A percentile compares a stretch with the other conserved stretches of the same genome.
Evolutionary conservation across 345 rosid genomes (phyloP).

Genomic region (Eucalyptus globulus): DNA sequence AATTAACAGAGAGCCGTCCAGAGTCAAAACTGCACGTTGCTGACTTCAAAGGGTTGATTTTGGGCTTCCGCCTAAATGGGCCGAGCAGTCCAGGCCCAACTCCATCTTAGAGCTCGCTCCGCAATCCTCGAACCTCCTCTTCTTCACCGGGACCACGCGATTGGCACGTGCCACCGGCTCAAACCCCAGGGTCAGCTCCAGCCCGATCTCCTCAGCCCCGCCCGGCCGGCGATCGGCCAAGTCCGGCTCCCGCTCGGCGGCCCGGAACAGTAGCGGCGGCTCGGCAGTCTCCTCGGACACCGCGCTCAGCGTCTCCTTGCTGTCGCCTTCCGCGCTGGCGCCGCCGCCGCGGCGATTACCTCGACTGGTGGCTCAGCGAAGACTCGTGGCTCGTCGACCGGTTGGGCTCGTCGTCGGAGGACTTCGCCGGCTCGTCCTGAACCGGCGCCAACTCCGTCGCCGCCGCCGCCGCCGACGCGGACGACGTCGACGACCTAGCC

Average conservation of each 20-base stretch:
- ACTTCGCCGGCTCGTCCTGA: not conserved
- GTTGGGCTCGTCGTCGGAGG: constrained; percentile 12
- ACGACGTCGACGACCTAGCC: not conserved
- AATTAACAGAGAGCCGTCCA: not conserved
- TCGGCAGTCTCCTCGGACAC: constrained; percentile 53
- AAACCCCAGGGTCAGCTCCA: constrained; percentile 59
- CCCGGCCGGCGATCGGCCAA: not conserved
- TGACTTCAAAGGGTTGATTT: not conserved
- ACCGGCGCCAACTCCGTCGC: not conserved
- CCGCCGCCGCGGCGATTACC: constrained; percentile 30
- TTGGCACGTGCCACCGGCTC: constrained; percentile 37
- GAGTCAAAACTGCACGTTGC: not conserved
- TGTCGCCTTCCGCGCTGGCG: constrained; percentile 47
- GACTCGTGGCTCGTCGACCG: constrained; percentile 79
- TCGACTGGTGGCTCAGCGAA: constrained; percentile 82
- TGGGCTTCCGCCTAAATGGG: not conserved
- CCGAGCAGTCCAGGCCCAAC: constrained; percentile 31
- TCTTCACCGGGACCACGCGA: constrained; percentile 69
- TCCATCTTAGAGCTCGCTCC: constrained; percentile 40
- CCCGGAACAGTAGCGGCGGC: constrained; percentile 10
- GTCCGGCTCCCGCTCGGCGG: not conserved
- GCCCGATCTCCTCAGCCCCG: not conserved
- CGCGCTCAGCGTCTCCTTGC: constrained; percentile 55
- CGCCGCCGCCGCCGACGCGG: not conserved
- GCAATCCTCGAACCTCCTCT: constrained; percentile 31